Evolutionary conservation across 2,329 filamentous ascomycete species (phyloP).

Genomic region (Epichloe aotearoae): DNA sequence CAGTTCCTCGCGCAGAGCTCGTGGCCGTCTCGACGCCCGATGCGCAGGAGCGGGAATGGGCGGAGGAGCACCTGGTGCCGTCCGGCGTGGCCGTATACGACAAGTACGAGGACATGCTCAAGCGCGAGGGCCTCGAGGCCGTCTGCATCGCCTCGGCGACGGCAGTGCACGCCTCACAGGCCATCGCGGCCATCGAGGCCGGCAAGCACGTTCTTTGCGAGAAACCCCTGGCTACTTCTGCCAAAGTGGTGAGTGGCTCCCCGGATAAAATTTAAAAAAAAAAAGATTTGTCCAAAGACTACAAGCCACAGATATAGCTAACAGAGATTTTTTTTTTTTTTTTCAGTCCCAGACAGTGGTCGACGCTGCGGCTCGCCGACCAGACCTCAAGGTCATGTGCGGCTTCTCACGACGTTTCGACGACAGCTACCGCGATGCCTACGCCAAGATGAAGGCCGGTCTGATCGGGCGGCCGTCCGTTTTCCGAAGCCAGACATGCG

Average conservation of each 20-base stretch:
- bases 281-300: background rate
- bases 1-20: conserved; percentile 32
- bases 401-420: conserved; percentile 34
- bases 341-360: conserved; percentile 42
- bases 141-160: conserved; percentile 29
- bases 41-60: conserved; percentile 30
- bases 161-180: conserved; percentile 43
- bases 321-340: background rate
- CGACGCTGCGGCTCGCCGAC: conserved; percentile 37
- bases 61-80: conserved; percentile 26
- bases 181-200: conserved; percentile 39
- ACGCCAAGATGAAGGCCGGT: conserved; percentile 35
- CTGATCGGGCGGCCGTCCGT: conserved; percentile 46
- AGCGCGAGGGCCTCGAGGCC: conserved; percentile 23
- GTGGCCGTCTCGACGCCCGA: conserved; percentile 36
- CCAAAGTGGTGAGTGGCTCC: conserved; percentile 36
- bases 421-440: conserved; percentile 48
- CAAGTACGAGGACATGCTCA: conserved; percentile 33
- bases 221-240: conserved; percentile 46
- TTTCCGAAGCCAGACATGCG: conserved; percentile 53
- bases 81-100: conserved; percentile 31
- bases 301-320: background rate
- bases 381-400: conserved; percentile 48
- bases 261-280: too few species aligned
- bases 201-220: conserved; percentile 45